These are phyloP conservation scores for Colletotrichum sp. DNA, from an alignment of 2,329 filamentous ascomycete genomes.

Conservation along the genomic window DNA sequence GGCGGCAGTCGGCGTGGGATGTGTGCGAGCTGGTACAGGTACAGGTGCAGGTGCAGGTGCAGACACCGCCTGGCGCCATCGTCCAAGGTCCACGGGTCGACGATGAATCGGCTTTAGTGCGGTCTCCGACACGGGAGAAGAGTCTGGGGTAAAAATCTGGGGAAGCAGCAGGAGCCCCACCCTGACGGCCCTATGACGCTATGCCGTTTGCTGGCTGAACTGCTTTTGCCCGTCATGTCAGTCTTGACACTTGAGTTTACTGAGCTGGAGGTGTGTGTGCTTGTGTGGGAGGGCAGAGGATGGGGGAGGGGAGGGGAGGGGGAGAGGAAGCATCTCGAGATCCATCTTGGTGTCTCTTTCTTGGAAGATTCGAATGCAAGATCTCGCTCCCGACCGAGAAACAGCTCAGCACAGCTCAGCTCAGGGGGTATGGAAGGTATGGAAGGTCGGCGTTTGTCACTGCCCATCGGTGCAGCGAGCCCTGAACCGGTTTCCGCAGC, in stretches of 20 bases:
- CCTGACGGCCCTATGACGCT: neutral
- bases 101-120: constrained; percentile 17
- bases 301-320: no score
- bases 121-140: neutral
- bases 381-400: neutral
- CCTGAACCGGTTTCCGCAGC: neutral
- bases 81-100: neutral
- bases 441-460: neutral
- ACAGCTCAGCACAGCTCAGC: neutral
- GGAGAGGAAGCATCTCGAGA: neutral
- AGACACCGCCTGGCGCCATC: neutral
- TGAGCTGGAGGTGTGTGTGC: neutral
- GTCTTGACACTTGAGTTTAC: neutral
- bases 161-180: constrained; percentile 7
- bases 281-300: neutral
- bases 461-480: neutral
- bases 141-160: constrained; percentile 23
- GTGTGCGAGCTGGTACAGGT: neutral
- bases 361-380: neutral
- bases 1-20: neutral
- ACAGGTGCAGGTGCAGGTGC: neutral
- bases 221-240: neutral
- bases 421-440: neutral
- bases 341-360: neutral
- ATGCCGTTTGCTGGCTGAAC: neutral